Percentiles rank a stretch among this genome's conserved stretches.
Conservation (phyloP, 805 yeast species). For the Saccharomycopsis fermentans region DNA sequence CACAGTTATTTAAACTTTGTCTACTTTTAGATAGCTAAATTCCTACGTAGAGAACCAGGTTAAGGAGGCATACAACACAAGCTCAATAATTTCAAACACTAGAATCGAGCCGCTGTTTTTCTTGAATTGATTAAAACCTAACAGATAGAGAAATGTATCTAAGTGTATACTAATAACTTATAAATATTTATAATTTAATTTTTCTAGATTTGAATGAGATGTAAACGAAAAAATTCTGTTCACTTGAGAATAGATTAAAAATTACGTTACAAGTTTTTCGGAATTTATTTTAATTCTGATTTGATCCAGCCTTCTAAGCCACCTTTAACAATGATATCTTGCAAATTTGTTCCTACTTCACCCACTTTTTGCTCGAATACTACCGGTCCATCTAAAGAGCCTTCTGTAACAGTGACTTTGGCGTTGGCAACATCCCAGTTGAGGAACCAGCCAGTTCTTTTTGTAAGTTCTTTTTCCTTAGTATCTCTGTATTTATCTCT, state of each 20-base stretch:
- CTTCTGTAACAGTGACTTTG: conserved; percentile 67
- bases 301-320: conserved; percentile 98
- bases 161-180: too few species aligned
- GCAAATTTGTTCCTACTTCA: conserved; percentile 88
- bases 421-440: conserved; percentile 90
- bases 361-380: conserved; percentile 83
- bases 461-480: conserved; percentile 60
- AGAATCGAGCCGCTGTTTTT: too few species aligned
- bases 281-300: conserved; percentile 37
- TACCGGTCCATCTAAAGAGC: conserved; percentile 38
- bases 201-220: too few species aligned
- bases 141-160: too few species aligned
- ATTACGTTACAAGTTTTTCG: background rate
- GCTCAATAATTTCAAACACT: too few species aligned
- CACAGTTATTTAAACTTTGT: background rate
- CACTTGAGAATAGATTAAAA: too few species aligned
- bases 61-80: too few species aligned
- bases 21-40: background rate
- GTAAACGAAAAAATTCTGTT: too few species aligned
- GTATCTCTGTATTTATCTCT: conserved; percentile 52
- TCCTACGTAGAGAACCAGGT: too few species aligned
- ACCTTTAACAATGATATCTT: conserved; percentile 93
- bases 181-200: too few species aligned
- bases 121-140: too few species aligned
- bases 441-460: conserved; percentile 90